Base-by-base conservation (phyloP, 1,139 yeast species). In the Magnusiomyces sp. region DNA sequence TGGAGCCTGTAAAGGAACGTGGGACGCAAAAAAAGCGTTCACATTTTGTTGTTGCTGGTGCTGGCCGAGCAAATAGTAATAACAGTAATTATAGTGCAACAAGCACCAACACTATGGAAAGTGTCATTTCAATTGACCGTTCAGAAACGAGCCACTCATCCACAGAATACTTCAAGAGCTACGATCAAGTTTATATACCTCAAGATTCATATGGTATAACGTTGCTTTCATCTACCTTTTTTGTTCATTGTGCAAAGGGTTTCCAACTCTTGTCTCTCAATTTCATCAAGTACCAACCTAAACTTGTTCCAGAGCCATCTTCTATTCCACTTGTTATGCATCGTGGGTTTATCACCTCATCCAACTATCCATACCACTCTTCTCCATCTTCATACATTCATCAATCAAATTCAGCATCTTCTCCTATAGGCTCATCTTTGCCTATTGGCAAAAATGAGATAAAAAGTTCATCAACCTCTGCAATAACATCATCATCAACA, bases 201-300 rank as follows among this genome's bases (percentile, higher is more conserved):
- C 55, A 62, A 2, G 72, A 70, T 34, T 53, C 64, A 10, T 54
- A 55, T 40, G 67, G 68, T 2, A 55, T 69, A 27, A 62, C 64
- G 9, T 71, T 76, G 51, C 65, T 73, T 52, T 70, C 71, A 52
- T 68, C 71, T 5, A 66, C 76, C 17, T 73, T 77, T 40, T 80
- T 88, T 0, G 77, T 83, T 1, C 85, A 83, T 59, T 76, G 89
- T 2, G 69, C 77, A 40, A 78, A 79, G 57, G 92, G 92, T 0
- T 80, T 83, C 58, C 84, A 85, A 56, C 74, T 83, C 19, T 69
- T 81, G 59, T 77, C 83, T 13, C 71, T 23, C 29, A 23, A 23
- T 23, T 23, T 23, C 7, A 23, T 23, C 29, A 23, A 23, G 29
- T 23, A 76, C 50, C 67, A 74, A 23, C 77, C 83, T 1, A 70